These are phyloP conservation scores for Strobilomyces dryophilus DNA, from an alignment of 768 basidiomycete species.

Conservation along the genomic window DNA sequence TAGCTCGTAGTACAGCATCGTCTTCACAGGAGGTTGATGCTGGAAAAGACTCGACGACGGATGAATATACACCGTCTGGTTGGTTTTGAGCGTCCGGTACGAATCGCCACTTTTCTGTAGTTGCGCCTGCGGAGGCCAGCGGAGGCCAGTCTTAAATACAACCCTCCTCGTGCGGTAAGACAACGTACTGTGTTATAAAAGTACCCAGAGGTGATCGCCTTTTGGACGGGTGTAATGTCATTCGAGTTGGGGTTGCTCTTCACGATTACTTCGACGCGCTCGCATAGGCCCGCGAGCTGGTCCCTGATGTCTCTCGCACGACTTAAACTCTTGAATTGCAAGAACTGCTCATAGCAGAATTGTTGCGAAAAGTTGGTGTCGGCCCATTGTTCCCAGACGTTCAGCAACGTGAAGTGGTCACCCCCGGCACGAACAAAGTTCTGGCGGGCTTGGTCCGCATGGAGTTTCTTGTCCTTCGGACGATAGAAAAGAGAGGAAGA, in stretches of 20 bases:
- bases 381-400: constrained; percentile 99
- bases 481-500: constrained; percentile 93
- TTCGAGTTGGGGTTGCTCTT: constrained; percentile 85
- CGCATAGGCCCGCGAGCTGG: constrained; percentile 92
- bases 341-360: constrained; percentile 93
- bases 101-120: constrained; percentile 96
- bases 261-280: constrained; percentile 93
- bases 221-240: constrained; percentile 91
- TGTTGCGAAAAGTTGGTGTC: constrained; percentile 97
- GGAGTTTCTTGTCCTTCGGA: constrained; percentile 96
- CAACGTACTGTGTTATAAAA: constrained; percentile 85
- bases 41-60: constrained; percentile 95
- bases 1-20: constrained; percentile 91
- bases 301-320: constrained; percentile 95
- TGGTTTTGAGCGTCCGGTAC: constrained; percentile 94
- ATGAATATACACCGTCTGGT: constrained; percentile 95
- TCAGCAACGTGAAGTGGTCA: constrained; percentile 95
- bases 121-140: constrained; percentile 54
- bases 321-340: constrained; percentile 92
- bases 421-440: constrained; percentile 96
- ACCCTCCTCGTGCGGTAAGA: background rate
- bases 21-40: constrained; percentile 88
- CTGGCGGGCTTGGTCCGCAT: constrained; percentile 96
- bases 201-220: constrained; percentile 92
- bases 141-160: background rate